phyloP scores from a whole-genome alignment of 129 eudicot species.

The Helichrysum umbraculigerum region DNA sequence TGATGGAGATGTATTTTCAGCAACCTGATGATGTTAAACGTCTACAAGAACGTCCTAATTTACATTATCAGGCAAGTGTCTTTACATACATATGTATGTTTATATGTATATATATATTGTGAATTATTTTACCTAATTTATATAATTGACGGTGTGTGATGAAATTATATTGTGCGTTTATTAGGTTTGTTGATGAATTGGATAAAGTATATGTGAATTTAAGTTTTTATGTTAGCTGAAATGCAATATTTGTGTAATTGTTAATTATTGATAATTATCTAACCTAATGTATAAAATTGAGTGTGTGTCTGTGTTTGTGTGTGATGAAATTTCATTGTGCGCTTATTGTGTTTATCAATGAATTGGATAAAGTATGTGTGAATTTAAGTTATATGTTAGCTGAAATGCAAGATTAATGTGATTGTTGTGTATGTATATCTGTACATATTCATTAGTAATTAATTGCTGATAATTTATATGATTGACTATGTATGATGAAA shows the following conservation, averaged over 20 bases:
- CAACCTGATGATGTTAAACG: conserved; percentile 68
- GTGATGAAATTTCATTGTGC: too few species aligned
- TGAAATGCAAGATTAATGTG: background rate
- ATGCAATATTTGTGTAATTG: too few species aligned
- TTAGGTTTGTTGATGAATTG: background rate
- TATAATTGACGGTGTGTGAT: background rate
- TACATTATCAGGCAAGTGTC: conserved; percentile 69
- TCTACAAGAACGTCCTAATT: conserved; percentile 75
- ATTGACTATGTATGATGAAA: background rate
- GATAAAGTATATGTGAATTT: background rate
- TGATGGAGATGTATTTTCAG: conserved; percentile 93
- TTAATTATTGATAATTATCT: too few species aligned
- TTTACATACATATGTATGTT: background rate
- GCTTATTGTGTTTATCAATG: too few species aligned
- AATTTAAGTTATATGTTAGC: background rate
- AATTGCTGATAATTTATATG: background rate
- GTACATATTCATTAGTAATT: too few species aligned
- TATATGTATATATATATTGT: background rate
- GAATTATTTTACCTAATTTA: background rate
- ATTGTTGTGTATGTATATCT: background rate
- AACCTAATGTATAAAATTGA: background rate
- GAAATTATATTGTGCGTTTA: background rate
- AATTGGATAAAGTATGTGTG: background rate
- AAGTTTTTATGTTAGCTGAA: background rate
- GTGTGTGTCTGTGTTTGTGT: background rate